Percentiles rank a stretch among this genome's conserved stretches.
These are phyloP conservation scores for Myxozyma melibiosi DNA, from an alignment of 805 yeast genomes.

Conservation along the genomic window DNA sequence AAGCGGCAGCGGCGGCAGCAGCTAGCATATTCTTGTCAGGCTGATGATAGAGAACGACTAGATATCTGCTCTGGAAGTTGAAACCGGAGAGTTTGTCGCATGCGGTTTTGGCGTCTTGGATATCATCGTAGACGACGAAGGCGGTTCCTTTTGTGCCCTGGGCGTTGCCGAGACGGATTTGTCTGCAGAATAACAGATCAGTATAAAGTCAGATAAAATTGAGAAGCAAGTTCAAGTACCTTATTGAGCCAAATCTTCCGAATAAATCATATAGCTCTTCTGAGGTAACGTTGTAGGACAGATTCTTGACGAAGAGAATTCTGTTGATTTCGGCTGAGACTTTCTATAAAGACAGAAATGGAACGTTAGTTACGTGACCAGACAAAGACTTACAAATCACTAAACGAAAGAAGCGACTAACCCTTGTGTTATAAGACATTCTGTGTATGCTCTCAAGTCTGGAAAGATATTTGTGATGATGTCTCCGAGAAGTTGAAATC, in stretches of 20 bases:
- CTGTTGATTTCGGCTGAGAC: conserved; percentile 35
- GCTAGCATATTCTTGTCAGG: conserved; percentile 42
- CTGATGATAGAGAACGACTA: conserved; percentile 54
- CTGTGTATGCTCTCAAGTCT: neutral
- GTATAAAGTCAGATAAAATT: neutral
- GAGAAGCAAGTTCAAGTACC: conserved; percentile 24
- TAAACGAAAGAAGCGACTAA: no score
- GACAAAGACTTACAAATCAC: neutral
- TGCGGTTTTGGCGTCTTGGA: conserved; percentile 54
- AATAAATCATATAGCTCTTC: conserved; percentile 55
- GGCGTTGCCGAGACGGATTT: conserved; percentile 51
- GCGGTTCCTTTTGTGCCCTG: conserved; percentile 55
- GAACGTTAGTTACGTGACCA: neutral
- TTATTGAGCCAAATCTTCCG: conserved; percentile 57
- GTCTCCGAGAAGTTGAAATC: neutral
- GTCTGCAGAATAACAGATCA: conserved; percentile 39
- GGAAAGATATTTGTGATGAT: neutral
- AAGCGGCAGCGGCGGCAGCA: neutral
- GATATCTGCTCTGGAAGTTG: conserved; percentile 59
- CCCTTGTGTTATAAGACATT: conserved; percentile 5
- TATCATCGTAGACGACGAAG: conserved; percentile 54
- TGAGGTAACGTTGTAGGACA: conserved; percentile 54
- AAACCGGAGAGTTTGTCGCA: conserved; percentile 60
- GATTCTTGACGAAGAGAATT: conserved; percentile 57
- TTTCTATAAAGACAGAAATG: conserved; percentile 8